phyloP scores from a whole-genome alignment of 257 asterid species.

The Nicotiana paniculata region DNA sequence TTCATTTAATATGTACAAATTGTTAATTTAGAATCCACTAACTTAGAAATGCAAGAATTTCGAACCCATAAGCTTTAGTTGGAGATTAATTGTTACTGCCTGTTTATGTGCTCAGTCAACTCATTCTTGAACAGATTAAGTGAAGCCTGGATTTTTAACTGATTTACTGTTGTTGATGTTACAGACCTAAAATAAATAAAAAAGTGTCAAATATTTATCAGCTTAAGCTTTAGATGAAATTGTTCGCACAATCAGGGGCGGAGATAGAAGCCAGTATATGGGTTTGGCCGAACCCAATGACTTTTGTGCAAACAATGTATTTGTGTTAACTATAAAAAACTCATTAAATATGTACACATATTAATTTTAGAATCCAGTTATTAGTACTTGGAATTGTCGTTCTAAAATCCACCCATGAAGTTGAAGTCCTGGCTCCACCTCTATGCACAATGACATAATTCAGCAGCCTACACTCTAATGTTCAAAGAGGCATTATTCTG shows the following conservation, averaged over 20 bases:
- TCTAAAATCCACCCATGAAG: too few relatives aligned
- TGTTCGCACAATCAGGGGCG: not conserved
- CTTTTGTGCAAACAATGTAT: too few relatives aligned
- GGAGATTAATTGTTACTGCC: not conserved
- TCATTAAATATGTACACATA: too few relatives aligned
- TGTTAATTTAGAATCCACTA: too few relatives aligned
- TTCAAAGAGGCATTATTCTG: not conserved
- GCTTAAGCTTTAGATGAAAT: not conserved
- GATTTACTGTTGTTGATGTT: not conserved
- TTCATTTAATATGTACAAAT: too few relatives aligned
- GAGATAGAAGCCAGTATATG: too few relatives aligned
- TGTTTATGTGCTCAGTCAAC: not conserved
- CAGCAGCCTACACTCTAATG: not conserved
- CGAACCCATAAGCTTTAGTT: not conserved
- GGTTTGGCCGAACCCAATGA: too few relatives aligned
- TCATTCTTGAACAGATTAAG: not conserved
- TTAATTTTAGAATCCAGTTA: too few relatives aligned
- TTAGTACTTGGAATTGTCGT: too few relatives aligned
- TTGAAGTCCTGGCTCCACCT: too few relatives aligned
- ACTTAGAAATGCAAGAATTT: too few relatives aligned
- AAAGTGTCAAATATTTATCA: not conserved
- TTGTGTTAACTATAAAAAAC: too few relatives aligned
- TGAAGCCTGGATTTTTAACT: not conserved
- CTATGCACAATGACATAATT: not conserved
- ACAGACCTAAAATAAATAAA: not conserved